Conservation (phyloP, 2,329 filamentous ascomycete species). For the Penicillium sp. region DNA sequence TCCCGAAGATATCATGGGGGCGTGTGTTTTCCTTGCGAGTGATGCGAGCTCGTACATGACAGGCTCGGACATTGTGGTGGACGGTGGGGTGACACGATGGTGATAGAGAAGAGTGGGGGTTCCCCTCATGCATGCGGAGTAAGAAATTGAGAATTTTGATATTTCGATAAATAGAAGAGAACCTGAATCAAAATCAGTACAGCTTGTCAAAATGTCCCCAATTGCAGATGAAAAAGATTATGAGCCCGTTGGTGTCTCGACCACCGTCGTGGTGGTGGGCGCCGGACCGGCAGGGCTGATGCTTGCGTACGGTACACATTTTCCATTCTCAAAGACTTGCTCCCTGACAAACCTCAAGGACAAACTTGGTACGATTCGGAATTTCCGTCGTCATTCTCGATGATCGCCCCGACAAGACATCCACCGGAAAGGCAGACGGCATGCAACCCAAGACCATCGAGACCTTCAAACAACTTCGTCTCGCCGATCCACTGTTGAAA, state of each 20-base stretch:
- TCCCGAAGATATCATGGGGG: slow-evolving; percentile 54
- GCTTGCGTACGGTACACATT: slow-evolving; percentile 36
- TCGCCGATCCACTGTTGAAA: slow-evolving; percentile 69
- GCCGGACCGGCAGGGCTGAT: slow-evolving; percentile 50
- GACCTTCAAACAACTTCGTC: slow-evolving; percentile 70
- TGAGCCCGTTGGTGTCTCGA: slow-evolving; percentile 17
- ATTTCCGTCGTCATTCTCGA: slow-evolving; percentile 68
- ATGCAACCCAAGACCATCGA: slow-evolving; percentile 78
- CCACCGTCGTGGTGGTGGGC: slow-evolving; percentile 42
- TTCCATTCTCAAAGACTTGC: slow-evolving; percentile 21
- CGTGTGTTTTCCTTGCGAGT: slow-evolving; percentile 52
- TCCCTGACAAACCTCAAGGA: slow-evolving; percentile 36
- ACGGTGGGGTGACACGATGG: slow-evolving; percentile 48
- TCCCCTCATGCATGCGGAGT: slow-evolving; percentile 12
- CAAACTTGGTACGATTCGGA: slow-evolving; percentile 65
- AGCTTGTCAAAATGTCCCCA: slow-evolving; percentile 27
- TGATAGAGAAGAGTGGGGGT: slow-evolving; percentile 23
- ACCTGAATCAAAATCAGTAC: background rate
- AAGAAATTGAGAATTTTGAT: background rate
- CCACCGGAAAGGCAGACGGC: slow-evolving; percentile 70
- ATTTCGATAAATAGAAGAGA: slow-evolving; percentile 1
- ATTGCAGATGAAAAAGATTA: slow-evolving; percentile 32
- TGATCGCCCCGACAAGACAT: slow-evolving; percentile 68
- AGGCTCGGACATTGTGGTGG: slow-evolving; percentile 50
- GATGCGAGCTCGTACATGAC: slow-evolving; percentile 52